Base-by-base conservation (phyloP, 2,329 filamentous ascomycete species). In the Rutstroemia sydowiana region DNA sequence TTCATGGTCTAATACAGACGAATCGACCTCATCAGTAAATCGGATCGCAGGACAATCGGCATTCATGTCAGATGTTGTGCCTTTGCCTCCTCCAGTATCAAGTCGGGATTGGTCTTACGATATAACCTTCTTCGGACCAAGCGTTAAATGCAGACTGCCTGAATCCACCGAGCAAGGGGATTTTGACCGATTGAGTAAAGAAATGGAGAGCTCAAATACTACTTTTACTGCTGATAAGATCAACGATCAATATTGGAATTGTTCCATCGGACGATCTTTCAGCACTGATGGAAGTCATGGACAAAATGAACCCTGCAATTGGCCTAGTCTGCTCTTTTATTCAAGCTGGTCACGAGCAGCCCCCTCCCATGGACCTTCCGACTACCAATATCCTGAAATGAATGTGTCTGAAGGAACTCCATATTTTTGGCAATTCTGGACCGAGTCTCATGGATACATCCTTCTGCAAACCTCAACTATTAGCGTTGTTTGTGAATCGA, bases 71-170 rank as follows among this genome's bases (percentile, higher is more conserved):
- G 43, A 28, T 5, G 41, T 58, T 2, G 40, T 56, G 11, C 57
- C 56, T 8, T 23, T 45, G 8, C 13, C 36, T 30, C 28, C 48
- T 8, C 53, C 56, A 0, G 43, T 30, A 11, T 20, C 48, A 3
- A 53, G 55, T 37, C 49, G 50, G 10, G 23, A 30, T 10, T 31
- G 41, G 41, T 53, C 55, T 7, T 59, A 48, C 16, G 23, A 44
- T 14, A 44, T 54, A 3, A 40, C 57, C 21, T 59, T 57, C 28
- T 53, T 55, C 28, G 57, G 57, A 13, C 57, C 56, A 10, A 46
- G 44, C 1, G 23, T 57, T 4, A 40, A 55, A 45, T 58, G 54
- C 28, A 32, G 44, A 16, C 23, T 26, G 4, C 31, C 53, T 3
- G 48, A 54, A 21, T 14, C 2, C 11, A 31, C 8, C 2, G 23